Percentiles rank a stretch among this genome's conserved stretches.
Evolutionary conservation across 2,329 filamentous ascomycete species (phyloP).

Genomic region (Penicillium sp.): DNA sequence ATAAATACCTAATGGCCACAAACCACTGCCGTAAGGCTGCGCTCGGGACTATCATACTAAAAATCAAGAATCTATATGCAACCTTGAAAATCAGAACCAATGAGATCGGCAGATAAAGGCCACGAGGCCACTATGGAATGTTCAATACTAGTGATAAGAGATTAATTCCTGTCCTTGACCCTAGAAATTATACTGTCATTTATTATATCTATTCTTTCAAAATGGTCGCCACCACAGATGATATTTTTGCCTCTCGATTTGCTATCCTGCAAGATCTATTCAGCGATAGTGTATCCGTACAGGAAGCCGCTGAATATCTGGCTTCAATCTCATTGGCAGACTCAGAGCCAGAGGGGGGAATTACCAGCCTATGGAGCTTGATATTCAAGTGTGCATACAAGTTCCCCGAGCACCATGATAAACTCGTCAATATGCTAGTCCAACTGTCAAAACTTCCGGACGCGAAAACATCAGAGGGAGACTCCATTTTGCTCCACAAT

Average conservation of each 20-base stretch:
- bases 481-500: neutral
- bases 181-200: no score
- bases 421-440: neutral
- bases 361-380: neutral
- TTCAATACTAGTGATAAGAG: no score
- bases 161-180: no score
- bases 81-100: neutral
- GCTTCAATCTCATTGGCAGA: neutral
- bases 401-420: neutral
- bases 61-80: neutral
- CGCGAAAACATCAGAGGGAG: neutral
- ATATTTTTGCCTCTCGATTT: neutral
- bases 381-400: conserved; percentile 4
- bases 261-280: neutral
- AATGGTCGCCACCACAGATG: neutral
- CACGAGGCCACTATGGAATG: neutral
- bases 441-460: neutral
- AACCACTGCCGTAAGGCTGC: neutral
- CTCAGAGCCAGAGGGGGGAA: neutral
- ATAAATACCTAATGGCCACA: no score
- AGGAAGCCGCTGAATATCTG: neutral
- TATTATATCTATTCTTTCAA: neutral
- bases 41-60: neutral
- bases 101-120: conserved; percentile 2
- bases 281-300: neutral